Conservation (phyloP, 805 yeast genomes). For the Suhomyces kilbournensis region DNA sequence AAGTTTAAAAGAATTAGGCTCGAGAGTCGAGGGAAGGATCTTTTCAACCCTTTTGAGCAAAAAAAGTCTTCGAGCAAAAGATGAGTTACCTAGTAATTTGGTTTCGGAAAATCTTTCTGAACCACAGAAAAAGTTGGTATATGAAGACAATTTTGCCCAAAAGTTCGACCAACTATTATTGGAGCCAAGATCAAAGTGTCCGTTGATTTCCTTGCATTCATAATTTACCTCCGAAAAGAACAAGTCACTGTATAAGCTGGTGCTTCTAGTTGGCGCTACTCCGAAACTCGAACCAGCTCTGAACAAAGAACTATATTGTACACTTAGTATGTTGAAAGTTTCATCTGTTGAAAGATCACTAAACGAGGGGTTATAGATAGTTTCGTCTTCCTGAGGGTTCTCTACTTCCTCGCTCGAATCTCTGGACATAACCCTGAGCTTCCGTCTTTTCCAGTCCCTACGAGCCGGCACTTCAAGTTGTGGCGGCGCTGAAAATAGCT, state of each 20-base stretch:
- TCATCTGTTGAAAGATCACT: slow-evolving; percentile 1
- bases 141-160: slow-evolving; percentile 5
- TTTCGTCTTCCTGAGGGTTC: not conserved
- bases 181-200: slow-evolving; percentile 13
- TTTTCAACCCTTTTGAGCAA: slow-evolving; percentile 5
- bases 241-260: slow-evolving; percentile 11
- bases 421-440: not conserved
- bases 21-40: not conserved
- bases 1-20: not conserved
- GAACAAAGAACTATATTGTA: slow-evolving; percentile 20
- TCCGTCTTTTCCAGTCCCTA: not conserved
- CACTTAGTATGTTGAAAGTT: slow-evolving; percentile 14
- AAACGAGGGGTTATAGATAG: not conserved
- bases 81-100: slow-evolving; percentile 1
- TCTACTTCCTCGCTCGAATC: not conserved
- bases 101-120: not conserved
- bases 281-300: slow-evolving; percentile 22
- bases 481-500: not conserved
- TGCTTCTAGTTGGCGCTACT: not conserved
- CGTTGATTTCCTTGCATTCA: slow-evolving; percentile 14
- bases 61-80: slow-evolving; percentile 2
- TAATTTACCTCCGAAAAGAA: slow-evolving; percentile 21
- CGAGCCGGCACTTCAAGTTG: not conserved
- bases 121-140: slow-evolving; percentile 6
- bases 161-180: not conserved